Conservation (phyloP, 1,284 basidiomycete genomes). For the Neolentinus lepideus region DNA sequence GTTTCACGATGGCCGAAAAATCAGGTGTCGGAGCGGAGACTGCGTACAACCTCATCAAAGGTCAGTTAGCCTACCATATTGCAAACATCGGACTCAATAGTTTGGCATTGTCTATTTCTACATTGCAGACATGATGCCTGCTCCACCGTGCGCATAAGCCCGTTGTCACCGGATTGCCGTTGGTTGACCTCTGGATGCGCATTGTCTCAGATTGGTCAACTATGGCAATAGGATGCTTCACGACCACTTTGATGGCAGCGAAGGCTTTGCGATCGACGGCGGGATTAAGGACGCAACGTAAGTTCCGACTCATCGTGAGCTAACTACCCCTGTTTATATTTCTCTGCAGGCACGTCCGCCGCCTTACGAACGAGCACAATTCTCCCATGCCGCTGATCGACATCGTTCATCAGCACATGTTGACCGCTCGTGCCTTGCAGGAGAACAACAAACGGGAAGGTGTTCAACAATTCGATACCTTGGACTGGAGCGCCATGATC, state of each 20-base stretch:
- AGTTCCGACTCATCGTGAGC: conserved; percentile 12
- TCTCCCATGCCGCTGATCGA: conserved; percentile 73
- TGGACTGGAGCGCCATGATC: conserved; percentile 72
- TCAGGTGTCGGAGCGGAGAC: conserved; percentile 68
- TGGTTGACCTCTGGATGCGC: conserved; percentile 2
- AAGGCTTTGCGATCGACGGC: conserved; percentile 83
- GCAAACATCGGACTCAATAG: too few species aligned
- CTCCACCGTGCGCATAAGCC: conserved; percentile 36
- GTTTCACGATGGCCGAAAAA: conserved; percentile 80
- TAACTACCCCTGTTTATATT: background rate
- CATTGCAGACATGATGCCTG: conserved; percentile 45
- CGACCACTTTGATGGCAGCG: conserved; percentile 69
- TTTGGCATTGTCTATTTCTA: conserved; percentile 2
- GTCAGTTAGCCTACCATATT: conserved; percentile 20
- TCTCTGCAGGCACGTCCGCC: conserved; percentile 48
- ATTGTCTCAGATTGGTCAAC: conserved; percentile 35
- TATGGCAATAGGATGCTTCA: conserved; percentile 64
- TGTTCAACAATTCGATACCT: conserved; percentile 36
- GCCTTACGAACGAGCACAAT: conserved; percentile 54
- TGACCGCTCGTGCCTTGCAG: conserved; percentile 72
- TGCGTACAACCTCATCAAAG: conserved; percentile 53
- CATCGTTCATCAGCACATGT: conserved; percentile 45
- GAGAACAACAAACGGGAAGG: conserved; percentile 37
- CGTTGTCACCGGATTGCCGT: background rate
- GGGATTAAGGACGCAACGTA: conserved; percentile 79